A percentile compares a stretch with the other conserved stretches of the same genome.
These are phyloP conservation scores for Cordyceps militaris DNA, from an alignment of 2,329 filamentous ascomycete species.

Conservation along the genomic window DNA sequence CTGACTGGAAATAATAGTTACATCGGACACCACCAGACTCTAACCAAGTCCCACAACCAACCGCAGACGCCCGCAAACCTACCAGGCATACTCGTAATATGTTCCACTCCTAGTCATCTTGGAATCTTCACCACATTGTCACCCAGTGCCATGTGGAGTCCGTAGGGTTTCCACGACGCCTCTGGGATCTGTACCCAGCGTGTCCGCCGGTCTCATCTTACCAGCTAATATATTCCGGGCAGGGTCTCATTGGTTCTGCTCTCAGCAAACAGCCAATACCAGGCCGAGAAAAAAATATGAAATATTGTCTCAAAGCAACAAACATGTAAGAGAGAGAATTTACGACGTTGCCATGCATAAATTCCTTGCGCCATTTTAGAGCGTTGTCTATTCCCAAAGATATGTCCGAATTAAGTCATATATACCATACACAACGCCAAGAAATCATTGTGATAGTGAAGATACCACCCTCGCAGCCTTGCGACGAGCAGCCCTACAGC, in stretches of 20 bases:
- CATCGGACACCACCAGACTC: not conserved
- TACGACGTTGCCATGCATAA: not conserved
- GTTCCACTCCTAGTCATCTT: not conserved
- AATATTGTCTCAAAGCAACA: not conserved
- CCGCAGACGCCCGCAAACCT: too few species aligned
- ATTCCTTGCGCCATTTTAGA: not conserved
- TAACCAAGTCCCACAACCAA: not conserved
- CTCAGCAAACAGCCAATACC: not conserved
- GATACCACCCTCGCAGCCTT: not conserved
- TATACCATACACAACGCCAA: not conserved
- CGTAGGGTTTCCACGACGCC: not conserved
- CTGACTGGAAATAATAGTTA: not conserved
- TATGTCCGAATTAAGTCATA: too few species aligned
- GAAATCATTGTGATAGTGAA: not conserved
- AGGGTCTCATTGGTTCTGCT: not conserved
- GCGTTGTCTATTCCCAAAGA: too few species aligned
- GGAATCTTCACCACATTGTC: not conserved
- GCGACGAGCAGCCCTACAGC: not conserved
- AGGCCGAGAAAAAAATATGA: not conserved
- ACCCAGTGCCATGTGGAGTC: not conserved
- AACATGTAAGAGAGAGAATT: not conserved
- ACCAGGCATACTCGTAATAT: too few species aligned
- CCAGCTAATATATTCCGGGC: not conserved
- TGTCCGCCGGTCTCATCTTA: not conserved
- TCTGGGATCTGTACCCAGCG: conserved; percentile 1